These are phyloP conservation scores for Phytopythium helicoides DNA, from an alignment of 352 stramenopile species.

Conservation along the genomic window DNA sequence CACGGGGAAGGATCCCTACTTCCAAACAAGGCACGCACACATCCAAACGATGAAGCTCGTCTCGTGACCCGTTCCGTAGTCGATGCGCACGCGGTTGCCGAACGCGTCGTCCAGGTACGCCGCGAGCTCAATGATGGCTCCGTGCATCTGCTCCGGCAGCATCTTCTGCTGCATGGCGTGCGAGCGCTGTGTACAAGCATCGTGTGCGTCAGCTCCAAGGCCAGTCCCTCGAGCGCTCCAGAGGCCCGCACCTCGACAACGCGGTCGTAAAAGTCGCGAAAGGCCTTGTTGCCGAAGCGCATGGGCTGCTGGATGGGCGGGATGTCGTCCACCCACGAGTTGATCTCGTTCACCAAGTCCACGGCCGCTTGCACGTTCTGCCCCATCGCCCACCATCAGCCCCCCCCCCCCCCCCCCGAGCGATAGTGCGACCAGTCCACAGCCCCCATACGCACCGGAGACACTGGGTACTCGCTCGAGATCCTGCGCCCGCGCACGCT, in stretches of 20 bases:
- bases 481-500: conserved; percentile 64
- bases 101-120: conserved; percentile 96
- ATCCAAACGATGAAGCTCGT: conserved; percentile 97
- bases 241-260: conserved; percentile 49
- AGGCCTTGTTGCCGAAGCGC: conserved; percentile 95
- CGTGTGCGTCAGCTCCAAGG: neutral
- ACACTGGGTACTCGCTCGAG: conserved; percentile 64
- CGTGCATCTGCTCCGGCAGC: conserved; percentile 51
- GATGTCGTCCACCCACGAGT: conserved; percentile 90
- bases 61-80: conserved; percentile 99
- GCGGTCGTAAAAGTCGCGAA: conserved; percentile 88
- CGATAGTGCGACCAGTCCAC: neutral
- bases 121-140: conserved; percentile 88
- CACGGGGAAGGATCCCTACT: no score
- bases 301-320: conserved; percentile 92
- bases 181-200: conserved; percentile 31
- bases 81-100: conserved; percentile 95
- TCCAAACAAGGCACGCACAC: conserved; percentile 54
- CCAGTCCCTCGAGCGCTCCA: neutral
- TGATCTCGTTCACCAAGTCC: conserved; percentile 60
- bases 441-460: conserved; percentile 30
- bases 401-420: neutral
- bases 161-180: conserved; percentile 57
- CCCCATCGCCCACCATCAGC: neutral
- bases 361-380: conserved; percentile 77